Evolutionary conservation across 2,329 filamentous ascomycete genomes (phyloP), one percentile per base, ranked within the genome.

Genomic region (Colletotrichum lindemuthianum): DNA sequence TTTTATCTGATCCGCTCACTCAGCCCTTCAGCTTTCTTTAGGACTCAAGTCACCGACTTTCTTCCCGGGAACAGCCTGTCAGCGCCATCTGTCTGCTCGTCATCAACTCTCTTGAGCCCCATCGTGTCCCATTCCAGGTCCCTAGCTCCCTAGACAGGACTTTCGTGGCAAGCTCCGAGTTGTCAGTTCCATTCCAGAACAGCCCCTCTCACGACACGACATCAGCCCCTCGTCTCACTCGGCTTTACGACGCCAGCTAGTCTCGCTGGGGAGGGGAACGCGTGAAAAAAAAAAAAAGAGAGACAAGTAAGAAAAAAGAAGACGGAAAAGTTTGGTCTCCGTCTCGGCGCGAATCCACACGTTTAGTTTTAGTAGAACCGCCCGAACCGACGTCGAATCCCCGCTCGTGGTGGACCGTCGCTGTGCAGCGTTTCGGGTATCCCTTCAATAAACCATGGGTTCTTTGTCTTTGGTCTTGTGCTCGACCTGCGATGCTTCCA

Each of bases 1-100:
- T 44, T 44, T 51, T 44, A 55, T 56, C 50, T 37, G 56, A 59
- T 59, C 56, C 56, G 10, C 45, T 48, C 47, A 45, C 45, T 59
- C 39, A 51, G 24, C 24, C 24, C 24, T 24, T 24, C 4, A 2
- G 24, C 24, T 24, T 24, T 24, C 24, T 24, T 24, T 4, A 24
- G 24, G 24, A 24, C 24, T 3, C 24, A 24, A 24, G 24, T 24
- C 24, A 24, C 24, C 24, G 24, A 24, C 24, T 24, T 24, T 24
- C 4, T 24, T 24, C 32, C 41, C 45, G 24, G 55, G 55, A 45
- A 43, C 44, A 24, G 37, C 56, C 56, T 36, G 56, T 37, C 56
- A 52, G 24, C 37, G 44, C 37, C 54, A 49, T 36, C 45, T 34
- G 13, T 48, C 13, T 32, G n/a, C 33, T 33, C 12, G 56, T 15